phyloP scores from a whole-genome alignment of 2,329 filamentous ascomycete species.

The Blastomyces parvus region DNA sequence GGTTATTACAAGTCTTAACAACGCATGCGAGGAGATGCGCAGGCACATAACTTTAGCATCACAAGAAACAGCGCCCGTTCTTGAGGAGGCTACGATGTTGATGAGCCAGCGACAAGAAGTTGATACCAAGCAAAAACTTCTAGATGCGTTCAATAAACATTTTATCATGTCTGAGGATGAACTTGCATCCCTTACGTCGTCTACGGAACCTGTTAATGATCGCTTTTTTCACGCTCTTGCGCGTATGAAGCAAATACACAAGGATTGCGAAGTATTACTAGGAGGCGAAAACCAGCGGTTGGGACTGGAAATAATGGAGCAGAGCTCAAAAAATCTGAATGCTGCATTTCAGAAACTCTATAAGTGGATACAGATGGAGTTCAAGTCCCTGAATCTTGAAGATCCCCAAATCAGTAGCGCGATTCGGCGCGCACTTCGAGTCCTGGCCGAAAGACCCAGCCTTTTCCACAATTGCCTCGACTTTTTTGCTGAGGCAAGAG shows the following conservation, averaged over 20 bases:
- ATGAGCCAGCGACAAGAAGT: constrained; percentile 63
- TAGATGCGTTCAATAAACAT: constrained; percentile 67
- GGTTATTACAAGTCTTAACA: constrained; percentile 69
- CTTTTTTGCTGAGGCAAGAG: constrained; percentile 81
- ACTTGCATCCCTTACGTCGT: constrained; percentile 61
- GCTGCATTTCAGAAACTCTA: constrained; percentile 91
- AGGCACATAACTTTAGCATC: constrained; percentile 66
- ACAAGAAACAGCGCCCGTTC: constrained; percentile 60
- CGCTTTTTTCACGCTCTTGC: constrained; percentile 68
- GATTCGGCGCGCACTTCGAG: constrained; percentile 72
- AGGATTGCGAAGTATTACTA: constrained; percentile 79
- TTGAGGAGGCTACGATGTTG: constrained; percentile 67
- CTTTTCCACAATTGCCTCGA: constrained; percentile 91
- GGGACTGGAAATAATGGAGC: constrained; percentile 83
- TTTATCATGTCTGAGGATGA: constrained; percentile 82
- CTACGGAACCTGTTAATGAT: constrained; percentile 73
- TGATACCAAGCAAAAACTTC: constrained; percentile 68
- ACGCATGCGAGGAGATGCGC: constrained; percentile 71
- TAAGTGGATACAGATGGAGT: constrained; percentile 87
- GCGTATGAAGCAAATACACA: constrained; percentile 76
- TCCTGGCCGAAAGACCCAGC: constrained; percentile 78
- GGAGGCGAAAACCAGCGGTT: constrained; percentile 83
- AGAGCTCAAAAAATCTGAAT: constrained; percentile 77
- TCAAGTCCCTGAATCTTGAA: constrained; percentile 84
- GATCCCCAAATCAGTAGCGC: constrained; percentile 84